Evolutionary conservation across 2,329 filamentous ascomycete species (phyloP).

Genomic region (Venturia asperata): DNA sequence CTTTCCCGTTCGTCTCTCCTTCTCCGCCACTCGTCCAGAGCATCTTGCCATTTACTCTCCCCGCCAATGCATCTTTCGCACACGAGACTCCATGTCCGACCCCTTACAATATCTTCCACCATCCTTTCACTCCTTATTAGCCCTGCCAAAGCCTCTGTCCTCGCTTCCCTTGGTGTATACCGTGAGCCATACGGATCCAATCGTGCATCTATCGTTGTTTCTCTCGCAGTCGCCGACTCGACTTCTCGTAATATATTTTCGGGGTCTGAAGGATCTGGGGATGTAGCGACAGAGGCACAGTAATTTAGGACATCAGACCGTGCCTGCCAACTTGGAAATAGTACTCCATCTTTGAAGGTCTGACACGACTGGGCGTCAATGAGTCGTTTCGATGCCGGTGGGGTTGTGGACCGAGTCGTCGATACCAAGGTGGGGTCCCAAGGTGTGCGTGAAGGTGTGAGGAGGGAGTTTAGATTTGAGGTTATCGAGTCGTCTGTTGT

Average conservation of each 20-base stretch:
- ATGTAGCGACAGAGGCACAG: conserved; percentile 80
- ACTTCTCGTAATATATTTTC: conserved; percentile 62
- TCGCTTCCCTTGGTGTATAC: conserved; percentile 70
- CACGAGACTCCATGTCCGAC: conserved; percentile 73
- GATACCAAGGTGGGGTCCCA: conserved; percentile 79
- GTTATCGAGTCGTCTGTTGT: conserved; percentile 89
- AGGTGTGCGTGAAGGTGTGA: conserved; percentile 61
- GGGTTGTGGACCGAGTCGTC: conserved; percentile 46
- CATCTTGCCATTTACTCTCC: conserved; percentile 1
- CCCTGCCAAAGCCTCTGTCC: conserved; percentile 71
- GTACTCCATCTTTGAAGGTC: conserved; percentile 64
- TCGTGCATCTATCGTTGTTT: conserved; percentile 75
- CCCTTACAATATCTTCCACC: conserved; percentile 72
- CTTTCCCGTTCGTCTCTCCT: not conserved
- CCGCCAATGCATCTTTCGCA: conserved; percentile 60
- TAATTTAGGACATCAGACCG: conserved; percentile 80
- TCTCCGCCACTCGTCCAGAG: conserved; percentile 1
- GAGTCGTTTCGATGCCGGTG: conserved; percentile 40
- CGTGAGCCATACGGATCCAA: conserved; percentile 85
- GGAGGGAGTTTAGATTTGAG: conserved; percentile 84
- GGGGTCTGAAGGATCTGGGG: conserved; percentile 80
- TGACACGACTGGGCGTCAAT: conserved; percentile 60
- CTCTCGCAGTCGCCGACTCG: conserved; percentile 62
- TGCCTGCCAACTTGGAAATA: conserved; percentile 84
- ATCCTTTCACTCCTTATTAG: conserved; percentile 67